Evolutionary conservation across 495 filamentous ascomycete genomes (phyloP), one percentile per base, ranked within the genome.

Genomic region (Tuber calosporum): DNA sequence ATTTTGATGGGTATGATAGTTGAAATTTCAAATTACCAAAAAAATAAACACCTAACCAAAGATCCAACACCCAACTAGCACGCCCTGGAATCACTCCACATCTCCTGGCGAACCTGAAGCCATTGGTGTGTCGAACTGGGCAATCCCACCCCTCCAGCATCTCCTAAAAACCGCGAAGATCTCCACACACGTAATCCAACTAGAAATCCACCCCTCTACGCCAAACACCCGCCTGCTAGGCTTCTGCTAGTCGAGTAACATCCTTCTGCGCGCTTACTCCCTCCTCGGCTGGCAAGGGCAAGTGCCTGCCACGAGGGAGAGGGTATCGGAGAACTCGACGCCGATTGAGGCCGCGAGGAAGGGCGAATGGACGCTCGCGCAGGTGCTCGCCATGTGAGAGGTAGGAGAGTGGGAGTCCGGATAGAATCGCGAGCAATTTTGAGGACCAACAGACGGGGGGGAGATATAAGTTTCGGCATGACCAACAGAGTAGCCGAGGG

Each of bases 221-320:
- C 86, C 85, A 41, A 86, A 89, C 71, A 73, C 76, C 5, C 80
- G 84, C 0, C 85, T 84, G 43, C 67, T 87, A 0, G 69, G 82
- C 11, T 86, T 78, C 70, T 85, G 85, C 72, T 75, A 83, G 71
- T 71, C 78, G 38, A 82, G 85, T 72, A 80, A 82, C 39, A 87
- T 88, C 70, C 74, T 83, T 13, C 82, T 86, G 6, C 84, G 85
- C 22, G 87, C 86, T 19, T 89, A 89, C 83, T 87, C 86, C 1
- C 87, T 87, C 0, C 82, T 88, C 17, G 87, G 81, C 1, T 88
- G 84, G 22, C 87, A 91, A 79, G 87, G 89, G 82, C 88, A 90
- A 79, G 86, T 89, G 37, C 85, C 90, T 82, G 88, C 84, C 79
- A 92, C 87, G 76, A 90, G 86, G 80, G 90, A 86, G 87, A 86